phyloP scores from a whole-genome alignment of 768 basidiomycete species.

The Auriscalpium orientale region DNA sequence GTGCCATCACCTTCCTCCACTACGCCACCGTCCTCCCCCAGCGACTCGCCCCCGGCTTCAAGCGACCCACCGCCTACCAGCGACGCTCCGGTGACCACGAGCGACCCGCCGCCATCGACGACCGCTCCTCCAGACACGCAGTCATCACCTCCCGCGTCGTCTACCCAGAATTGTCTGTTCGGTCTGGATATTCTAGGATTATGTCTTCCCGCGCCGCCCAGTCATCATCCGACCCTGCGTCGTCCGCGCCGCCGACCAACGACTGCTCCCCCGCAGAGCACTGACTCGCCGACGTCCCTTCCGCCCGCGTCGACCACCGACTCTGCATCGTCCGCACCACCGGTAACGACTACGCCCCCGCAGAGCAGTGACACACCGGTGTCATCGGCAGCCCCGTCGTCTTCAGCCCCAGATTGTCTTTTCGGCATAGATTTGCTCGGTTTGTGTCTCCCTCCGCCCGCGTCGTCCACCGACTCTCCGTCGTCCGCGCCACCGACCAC shows the following conservation, averaged over 20 bases:
- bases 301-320: neutral
- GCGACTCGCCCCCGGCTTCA: no score
- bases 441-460: neutral
- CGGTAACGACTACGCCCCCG: no score
- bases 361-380: no score
- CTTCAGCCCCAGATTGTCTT: neutral
- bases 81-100: no score
- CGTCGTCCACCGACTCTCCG: neutral
- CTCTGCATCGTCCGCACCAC: neutral
- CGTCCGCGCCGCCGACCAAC: neutral
- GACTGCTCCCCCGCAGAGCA: neutral
- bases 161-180: neutral
- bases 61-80: no score
- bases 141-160: neutral
- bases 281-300: constrained; percentile 8
- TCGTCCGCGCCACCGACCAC: constrained; percentile 1
- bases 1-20: neutral
- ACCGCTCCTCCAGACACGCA: neutral
- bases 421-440: neutral
- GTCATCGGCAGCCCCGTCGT: neutral
- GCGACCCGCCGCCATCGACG: neutral
- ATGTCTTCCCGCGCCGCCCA: neutral
- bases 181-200: neutral
- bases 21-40: no score
- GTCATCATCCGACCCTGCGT: neutral